phyloP scores from a whole-genome alignment of 768 basidiomycete species.

The Krasilnikovozyma curviuscula region DNA sequence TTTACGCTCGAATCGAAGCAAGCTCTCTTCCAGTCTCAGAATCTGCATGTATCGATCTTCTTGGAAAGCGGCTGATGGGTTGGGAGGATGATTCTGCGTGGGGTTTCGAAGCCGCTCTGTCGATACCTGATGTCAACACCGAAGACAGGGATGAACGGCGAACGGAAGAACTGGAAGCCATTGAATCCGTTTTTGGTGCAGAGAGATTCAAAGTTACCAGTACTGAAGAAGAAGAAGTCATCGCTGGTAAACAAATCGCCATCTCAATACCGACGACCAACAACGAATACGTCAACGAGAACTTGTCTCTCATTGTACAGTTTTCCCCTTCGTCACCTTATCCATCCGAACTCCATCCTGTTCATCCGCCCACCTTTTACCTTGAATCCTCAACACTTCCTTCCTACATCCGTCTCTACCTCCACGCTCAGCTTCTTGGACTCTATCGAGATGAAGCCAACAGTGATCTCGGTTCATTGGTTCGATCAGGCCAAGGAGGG shows the following conservation, averaged over 20 bases:
- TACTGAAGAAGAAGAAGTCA: constrained; percentile 17
- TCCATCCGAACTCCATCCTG: constrained; percentile 29
- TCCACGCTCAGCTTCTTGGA: constrained; percentile 46
- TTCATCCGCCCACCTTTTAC: constrained; percentile 47
- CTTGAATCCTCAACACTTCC: constrained; percentile 48
- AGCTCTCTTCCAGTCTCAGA: constrained; percentile 25
- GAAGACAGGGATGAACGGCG: constrained; percentile 19
- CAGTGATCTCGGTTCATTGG: constrained; percentile 30
- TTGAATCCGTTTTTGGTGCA: constrained; percentile 25
- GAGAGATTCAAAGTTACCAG: constrained; percentile 16
- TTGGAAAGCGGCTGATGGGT: constrained; percentile 28
- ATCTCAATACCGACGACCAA: constrained; percentile 38
- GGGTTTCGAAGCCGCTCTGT: constrained; percentile 17
- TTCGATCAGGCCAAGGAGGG: constrained; percentile 46
- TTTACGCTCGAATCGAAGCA: too few relatives aligned
- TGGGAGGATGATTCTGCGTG: constrained; percentile 23
- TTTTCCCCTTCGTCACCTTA: constrained; percentile 33
- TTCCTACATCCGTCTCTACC: constrained; percentile 63
- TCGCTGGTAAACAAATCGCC: constrained; percentile 26
- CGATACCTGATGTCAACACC: constrained; percentile 11
- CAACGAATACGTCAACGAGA: background rate
- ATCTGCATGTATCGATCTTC: constrained; percentile 33
- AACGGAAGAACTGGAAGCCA: constrained; percentile 26
- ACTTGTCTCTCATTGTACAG: constrained; percentile 45
- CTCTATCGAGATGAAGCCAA: constrained; percentile 35